Base-by-base conservation (phyloP, 495 filamentous ascomycete species). In the Aspergillus asperescens region DNA sequence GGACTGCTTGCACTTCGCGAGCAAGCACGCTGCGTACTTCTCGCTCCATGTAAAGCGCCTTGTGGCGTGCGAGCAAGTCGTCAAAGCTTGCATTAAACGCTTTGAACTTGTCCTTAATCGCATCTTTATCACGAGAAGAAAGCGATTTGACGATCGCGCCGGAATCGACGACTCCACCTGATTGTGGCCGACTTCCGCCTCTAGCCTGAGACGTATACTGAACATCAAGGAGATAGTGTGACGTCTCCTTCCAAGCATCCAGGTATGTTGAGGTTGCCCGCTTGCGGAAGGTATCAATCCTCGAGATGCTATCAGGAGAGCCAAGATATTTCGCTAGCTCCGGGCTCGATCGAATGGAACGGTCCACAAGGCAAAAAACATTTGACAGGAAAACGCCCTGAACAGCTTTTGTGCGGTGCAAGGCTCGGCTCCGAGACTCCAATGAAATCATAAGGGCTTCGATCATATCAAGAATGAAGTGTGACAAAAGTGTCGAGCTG, bases 31-130 rank as follows among this genome's bases (percentile, higher is more conserved):
- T 74, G 43, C 88, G 76, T 37, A 99, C 91, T 66, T 97, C 93
- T 24, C 84, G 77, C 71, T 99, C 93, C 82, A 92, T 92, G 56
- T 76, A 82, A 57, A 86, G 80, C 24, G 73, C 68, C 67, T 90
- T 93, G 68, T 97, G 94, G 51, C 80, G 82, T 27, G 77, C 57
- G 7, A 95, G 81, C 65, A 95, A 75, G 7, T 95, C 90, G 41
- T 99, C 94, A 61, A 99, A 97, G 56, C 75, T 84, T 7, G 78
- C 69, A 64, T 99, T 99, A 76, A 99, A 99, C 20, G 82, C 79
- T 58, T 84, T 83, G 69, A 96, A 97, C 67, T 96, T 97, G 62
- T 90, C 86, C 69, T 97, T 99, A 68, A 96, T 92, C 10, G 82
- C 85, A 62, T 97, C 93, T 62, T 90, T 93, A 58, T 97, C 93